These are phyloP conservation scores for Drechslerella dactyloides DNA, from an alignment of 2,329 filamentous ascomycete genomes.

Conservation along the genomic window DNA sequence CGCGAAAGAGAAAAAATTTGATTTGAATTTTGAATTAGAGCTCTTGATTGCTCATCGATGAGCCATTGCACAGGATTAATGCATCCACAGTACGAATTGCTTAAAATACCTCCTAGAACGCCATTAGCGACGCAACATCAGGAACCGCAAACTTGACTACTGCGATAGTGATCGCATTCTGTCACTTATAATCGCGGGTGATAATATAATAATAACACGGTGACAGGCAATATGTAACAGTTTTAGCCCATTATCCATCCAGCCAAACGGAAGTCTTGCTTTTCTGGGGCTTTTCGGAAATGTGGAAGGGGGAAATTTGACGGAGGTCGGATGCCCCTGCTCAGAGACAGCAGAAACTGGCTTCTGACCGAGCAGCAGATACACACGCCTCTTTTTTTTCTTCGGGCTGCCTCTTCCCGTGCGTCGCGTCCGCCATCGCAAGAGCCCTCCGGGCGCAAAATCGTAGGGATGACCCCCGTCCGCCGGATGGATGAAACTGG, in stretches of 20 bases:
- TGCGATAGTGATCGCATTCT: not conserved
- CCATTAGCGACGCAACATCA: not conserved
- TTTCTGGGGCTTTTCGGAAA: conserved; percentile 43
- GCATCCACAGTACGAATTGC: not conserved
- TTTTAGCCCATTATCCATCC: conserved; percentile 1
- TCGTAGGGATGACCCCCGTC: conserved; percentile 42
- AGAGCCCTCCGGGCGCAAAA: conserved; percentile 39
- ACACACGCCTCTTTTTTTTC: conserved; percentile 11
- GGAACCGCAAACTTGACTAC: not conserved
- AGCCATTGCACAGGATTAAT: not conserved
- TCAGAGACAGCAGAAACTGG: conserved; percentile 40
- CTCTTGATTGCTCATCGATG: not conserved
- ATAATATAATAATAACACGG: not conserved
- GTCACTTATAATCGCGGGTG: not conserved
- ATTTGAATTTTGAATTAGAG: not conserved
- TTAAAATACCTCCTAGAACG: not conserved
- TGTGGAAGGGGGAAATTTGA: conserved; percentile 51
- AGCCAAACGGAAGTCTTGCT: conserved; percentile 30
- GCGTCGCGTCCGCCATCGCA: conserved; percentile 20
- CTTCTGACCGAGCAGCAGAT: conserved; percentile 45
- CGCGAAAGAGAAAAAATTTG: no score
- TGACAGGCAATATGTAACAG: not conserved
- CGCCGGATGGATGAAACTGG: conserved; percentile 47
- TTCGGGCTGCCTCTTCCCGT: conserved; percentile 49
- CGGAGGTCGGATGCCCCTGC: conserved; percentile 46